Evolutionary conservation across 768 basidiomycete species (phyloP), one percentile per base, ranked within the genome.

Genomic region (Arthromyces matolae): DNA sequence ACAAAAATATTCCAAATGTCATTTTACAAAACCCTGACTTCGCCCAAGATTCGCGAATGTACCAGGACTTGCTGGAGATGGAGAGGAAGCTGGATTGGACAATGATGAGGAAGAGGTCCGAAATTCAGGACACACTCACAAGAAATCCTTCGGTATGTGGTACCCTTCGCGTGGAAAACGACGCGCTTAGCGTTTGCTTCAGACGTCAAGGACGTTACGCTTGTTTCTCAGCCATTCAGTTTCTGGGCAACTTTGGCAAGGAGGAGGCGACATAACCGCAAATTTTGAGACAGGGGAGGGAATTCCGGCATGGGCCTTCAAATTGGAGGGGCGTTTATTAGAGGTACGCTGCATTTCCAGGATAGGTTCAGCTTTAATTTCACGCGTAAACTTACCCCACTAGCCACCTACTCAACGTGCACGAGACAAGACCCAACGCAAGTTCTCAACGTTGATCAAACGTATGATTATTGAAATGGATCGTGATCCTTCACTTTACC

Each of bases 41-140:
- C 60, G 79, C 85, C 1, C 77, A 80, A 57, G 92, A 95, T 63
- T 90, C 90, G 19, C 73, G 71, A 49, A 89, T 94, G 79, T 96
- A 95, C 66, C 81, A 84, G 50, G 84, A 89, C 57, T 71, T 96
- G 32, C 65, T 93, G 22, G 85, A 88, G 54, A 90, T 90, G 82
- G 93, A 96, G 63, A 79, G 88, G 49, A 89, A 86, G 62, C 71
- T 97, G 13, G 93, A 97, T 65, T 96, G 94, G 94, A 94, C 92
- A 3, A 86, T 94, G 75, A 83, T 82, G 62, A 76, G 94, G 62
- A 95, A 95, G 68, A 82, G 78, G 56, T 86, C 86, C 8, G 93
- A 97, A 62, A 83, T 97, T 25, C 89, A 93, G 60, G 93, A 97
- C 61, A 83, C 91, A n/a, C 62, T 94, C 37, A 78, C 78, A 18